Base-by-base conservation (phyloP, 768 basidiomycete genomes). In the Galerina sulciceps region DNA sequence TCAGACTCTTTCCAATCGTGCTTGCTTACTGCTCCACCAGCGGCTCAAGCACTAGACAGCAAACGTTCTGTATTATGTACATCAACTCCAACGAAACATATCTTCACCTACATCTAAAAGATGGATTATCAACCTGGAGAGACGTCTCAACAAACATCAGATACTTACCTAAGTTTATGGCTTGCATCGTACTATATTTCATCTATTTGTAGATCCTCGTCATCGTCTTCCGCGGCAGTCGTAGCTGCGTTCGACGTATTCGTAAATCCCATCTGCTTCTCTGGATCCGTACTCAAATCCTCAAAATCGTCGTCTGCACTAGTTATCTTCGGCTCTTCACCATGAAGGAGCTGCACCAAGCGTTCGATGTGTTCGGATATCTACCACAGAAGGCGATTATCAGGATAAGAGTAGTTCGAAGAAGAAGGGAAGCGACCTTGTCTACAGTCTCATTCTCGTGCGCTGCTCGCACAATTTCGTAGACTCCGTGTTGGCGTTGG, bases 311-410 rank as follows among this genome's bases (percentile, higher is more conserved):
- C 71, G 46, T 72, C 74, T 15, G 68, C 75, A 48, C 72, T 63
- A 9, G 79, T 80, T 9, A 83, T 78, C 4, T 78, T 73, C 3
- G 82, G 85, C 68, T 96, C 94, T 0, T 88, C 84, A 1, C 93
- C 83, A 65, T 95, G 87, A 37, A 99, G 70, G n/a, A 98, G 75
- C 61, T 84, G 88, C 3, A 98, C 97, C 8, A 99, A 77, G 14
- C 94, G 85, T 67, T 94, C 93, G 40, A 97, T 90, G 43, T 90
- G 88, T 69, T 94, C 93, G 2, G 88, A 85, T 46, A 96, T 86
- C 93, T 96, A 65, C 31, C 34, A 10, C 18, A 50, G 49, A 26
- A 36, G 36, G 31, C 23, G 6, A 49, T 54, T 53, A 41, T 52
- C 35, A 34, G 0, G 18, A 50, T 18, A n/a, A 11, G 8, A 37